Base-by-base conservation (phyloP, 2,329 filamentous ascomycete genomes). In the Xylariaceae sp. region DNA sequence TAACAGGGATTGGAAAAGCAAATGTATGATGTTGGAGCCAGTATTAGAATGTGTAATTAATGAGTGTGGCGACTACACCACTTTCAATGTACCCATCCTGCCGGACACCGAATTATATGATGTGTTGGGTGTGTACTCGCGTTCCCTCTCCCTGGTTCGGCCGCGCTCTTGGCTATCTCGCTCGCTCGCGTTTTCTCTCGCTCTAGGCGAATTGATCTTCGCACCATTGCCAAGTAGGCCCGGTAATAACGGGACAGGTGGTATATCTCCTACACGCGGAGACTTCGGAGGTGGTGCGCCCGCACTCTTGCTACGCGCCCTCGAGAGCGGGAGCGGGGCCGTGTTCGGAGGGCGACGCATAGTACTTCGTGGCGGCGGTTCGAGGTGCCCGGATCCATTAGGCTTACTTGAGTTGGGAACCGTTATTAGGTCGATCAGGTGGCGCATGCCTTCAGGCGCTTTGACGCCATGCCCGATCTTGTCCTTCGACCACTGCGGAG, bases 381-480 rank as follows among this genome's bases (percentile, higher is more conserved):
- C 65, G 20, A 61, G 48, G 14, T 44, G 40, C 12, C 44, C 56
- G 10, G 20, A 16, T n/a, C 42, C 53, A 20, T 42, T 53, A 1
- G 60, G 46, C 14, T 57, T 56, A 20, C 50, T 60, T 3, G 57
- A 48, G 32, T 58, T 59, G 6, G 63, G 58, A 19, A 58, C 56
- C 7, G 59, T 64, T 46, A 72, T 72, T 14, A 71, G 55, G 50
- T 72, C 65, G 16, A 72, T 52, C 6, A 72, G 63, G 29, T 70
- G 70, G 20, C 48, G 56, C 42, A 64, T 59, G n/a, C 69, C 70
- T 20, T 70, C 69, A 1, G 70, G 68, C 3, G 65, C 69, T 26
- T 67, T 66, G 12, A 72, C 67, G 20, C 70, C 70, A 20, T 67
- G 70, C 7, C 70, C 70, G 20, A 47, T 60, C 45, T 63, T 62